Evolutionary conservation across 2,329 filamentous ascomycete genomes (phyloP), one percentile per base, ranked within the genome.

Genomic region (Sarocladium strictum): DNA sequence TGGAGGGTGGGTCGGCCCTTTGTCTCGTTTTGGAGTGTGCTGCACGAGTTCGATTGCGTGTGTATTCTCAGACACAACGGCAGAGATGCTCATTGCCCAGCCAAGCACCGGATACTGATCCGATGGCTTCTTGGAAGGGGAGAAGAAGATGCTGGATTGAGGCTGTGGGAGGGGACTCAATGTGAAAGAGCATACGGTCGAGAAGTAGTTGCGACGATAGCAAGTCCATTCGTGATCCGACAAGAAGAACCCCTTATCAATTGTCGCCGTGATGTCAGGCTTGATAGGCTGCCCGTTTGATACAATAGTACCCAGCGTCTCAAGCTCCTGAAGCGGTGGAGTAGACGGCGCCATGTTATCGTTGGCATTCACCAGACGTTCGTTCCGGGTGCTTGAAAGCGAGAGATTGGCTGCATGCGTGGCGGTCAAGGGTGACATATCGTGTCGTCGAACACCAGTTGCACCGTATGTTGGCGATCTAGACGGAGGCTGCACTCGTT

Each of bases 141-240:
- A 74, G 53, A 72, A 73, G 23, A 27, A 47, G 43, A 56, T 75
- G 50, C 9, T 38, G 6, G 19, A 33, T 10, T 53, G 50, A 3
- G 32, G 50, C 24, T 53, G 50, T 3, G 50, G 50, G 10, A 40
- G 4, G 1, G 87, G 88, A 38, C 77, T 76, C 23, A 96, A 73
- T 12, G 79, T 80, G 69, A 86, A 96, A 2, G 87, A 89, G 67
- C 89, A 93, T 53, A 86, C 83, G 53, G 94, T 90, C 0, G 89
- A 86, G 67, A 96, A 94, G 70, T 96, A 96, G 67, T 96, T 96
- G 41, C 92, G 81, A 32, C 91, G 80, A 67, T 96, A 96, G 72
- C 91, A 96, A 0, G 91, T 96, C 90, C 90, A 96, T 62, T 92
- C 89, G 17, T 81, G 78, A 54, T 95, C 91, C 3, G 80, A 80